phyloP scores from a whole-genome alignment of 2,329 filamentous ascomycete species.

The Fusarium clavum region DNA sequence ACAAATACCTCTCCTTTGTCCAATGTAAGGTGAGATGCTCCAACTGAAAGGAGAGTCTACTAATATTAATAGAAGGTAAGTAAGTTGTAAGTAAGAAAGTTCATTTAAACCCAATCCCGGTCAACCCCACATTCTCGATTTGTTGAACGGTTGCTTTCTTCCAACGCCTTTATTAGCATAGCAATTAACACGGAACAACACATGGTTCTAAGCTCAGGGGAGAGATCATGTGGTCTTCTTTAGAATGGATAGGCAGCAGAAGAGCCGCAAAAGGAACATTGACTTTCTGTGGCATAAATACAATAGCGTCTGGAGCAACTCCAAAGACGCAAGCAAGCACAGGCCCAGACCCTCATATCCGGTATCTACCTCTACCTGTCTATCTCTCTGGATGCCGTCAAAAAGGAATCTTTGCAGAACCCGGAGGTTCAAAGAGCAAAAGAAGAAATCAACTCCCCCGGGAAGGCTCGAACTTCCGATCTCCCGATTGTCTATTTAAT shows the following conservation, averaged over 20 bases:
- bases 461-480: slow-evolving; percentile 49
- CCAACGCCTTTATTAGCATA: not conserved
- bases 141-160: not conserved
- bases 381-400: not conserved
- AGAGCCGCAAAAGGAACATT: not conserved
- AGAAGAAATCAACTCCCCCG: slow-evolving; percentile 35
- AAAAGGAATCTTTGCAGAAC: not conserved
- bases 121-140: not conserved
- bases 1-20: not conserved
- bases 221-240: not conserved
- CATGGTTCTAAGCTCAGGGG: not conserved
- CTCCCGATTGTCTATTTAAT: slow-evolving; percentile 42
- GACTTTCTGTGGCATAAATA: not conserved
- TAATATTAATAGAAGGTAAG: not conserved
- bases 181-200: not conserved
- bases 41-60: not conserved
- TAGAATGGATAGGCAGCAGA: not conserved
- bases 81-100: not conserved
- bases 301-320: not conserved
- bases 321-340: not conserved
- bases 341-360: not conserved
- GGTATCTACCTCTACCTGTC: not conserved
- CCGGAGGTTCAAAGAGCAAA: not conserved
- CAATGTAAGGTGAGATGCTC: not conserved
- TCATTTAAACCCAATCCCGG: not conserved